These are phyloP conservation scores for Hypoxylon rickii DNA, from an alignment of 495 filamentous ascomycete genomes.

Conservation along the genomic window DNA sequence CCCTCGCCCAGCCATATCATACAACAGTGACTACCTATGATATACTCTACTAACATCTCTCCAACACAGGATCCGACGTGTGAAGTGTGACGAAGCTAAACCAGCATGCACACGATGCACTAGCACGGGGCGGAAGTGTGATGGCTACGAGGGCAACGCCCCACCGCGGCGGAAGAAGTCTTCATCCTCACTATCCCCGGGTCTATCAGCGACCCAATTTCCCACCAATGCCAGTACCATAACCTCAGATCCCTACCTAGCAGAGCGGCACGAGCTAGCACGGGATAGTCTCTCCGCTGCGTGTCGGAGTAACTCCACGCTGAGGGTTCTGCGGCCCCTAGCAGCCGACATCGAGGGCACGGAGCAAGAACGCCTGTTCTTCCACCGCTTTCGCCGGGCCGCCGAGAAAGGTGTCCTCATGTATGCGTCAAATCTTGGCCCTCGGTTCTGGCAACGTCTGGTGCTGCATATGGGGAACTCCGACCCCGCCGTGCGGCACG, in stretches of 20 bases:
- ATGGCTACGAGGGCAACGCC: constrained; percentile 46
- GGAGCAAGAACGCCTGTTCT: constrained; percentile 40
- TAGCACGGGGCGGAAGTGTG: constrained; percentile 48
- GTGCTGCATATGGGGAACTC: constrained; percentile 39
- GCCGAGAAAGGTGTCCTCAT: constrained; percentile 27
- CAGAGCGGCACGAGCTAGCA: constrained; percentile 31
- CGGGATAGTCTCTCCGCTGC: constrained; percentile 39
- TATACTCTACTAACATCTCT: no score
- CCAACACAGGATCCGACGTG: constrained; percentile 26
- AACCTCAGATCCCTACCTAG: constrained; percentile 7
- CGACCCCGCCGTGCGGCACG: constrained; percentile 47
- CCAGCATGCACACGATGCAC: constrained; percentile 48
- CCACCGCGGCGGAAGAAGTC: constrained; percentile 29
- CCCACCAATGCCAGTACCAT: background rate
- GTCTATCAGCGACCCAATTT: background rate
- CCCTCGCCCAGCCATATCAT: no score
- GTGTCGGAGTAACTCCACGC: constrained; percentile 38
- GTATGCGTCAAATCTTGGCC: constrained; percentile 21
- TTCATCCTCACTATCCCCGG: constrained; percentile 6
- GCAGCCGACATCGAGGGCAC: constrained; percentile 44
- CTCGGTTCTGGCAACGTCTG: constrained; percentile 44
- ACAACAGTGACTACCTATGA: no score
- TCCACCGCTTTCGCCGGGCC: constrained; percentile 38
- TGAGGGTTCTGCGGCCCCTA: constrained; percentile 43
- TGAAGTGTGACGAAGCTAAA: constrained; percentile 50